Evolutionary conservation across 2,329 filamentous ascomycete species (phyloP).

Genomic region (Xylariaceae sp.): DNA sequence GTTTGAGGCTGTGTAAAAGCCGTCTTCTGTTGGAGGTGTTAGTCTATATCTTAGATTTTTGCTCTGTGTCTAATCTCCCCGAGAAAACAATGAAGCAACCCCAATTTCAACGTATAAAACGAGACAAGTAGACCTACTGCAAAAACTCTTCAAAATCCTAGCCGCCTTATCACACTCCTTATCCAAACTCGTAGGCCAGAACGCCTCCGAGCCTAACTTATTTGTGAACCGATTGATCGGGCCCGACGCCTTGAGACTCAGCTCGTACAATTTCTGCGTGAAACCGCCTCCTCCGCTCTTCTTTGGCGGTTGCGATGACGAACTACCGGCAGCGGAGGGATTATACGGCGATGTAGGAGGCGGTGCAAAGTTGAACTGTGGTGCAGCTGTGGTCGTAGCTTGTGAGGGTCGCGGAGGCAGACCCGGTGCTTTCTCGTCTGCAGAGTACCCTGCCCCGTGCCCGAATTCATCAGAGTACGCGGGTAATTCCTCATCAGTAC

Average conservation of each 20-base stretch:
- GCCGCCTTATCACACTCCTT: constrained; percentile 91
- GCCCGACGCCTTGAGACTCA: constrained; percentile 48
- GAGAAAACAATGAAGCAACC: too few relatives aligned
- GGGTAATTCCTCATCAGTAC: too few relatives aligned
- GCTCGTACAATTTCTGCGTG: constrained; percentile 20
- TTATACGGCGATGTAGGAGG: constrained; percentile 5
- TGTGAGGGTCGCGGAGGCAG: too few relatives aligned
- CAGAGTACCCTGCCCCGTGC: too few relatives aligned
- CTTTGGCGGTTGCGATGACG: neutral
- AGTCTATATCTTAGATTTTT: constrained; percentile 19
- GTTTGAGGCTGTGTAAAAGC: constrained; percentile 49
- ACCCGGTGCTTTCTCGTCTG: too few relatives aligned
- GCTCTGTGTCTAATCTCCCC: too few relatives aligned
- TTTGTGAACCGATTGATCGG: constrained; percentile 80
- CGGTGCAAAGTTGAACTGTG: constrained; percentile 14
- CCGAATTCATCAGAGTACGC: too few relatives aligned
- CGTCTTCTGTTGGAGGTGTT: constrained; percentile 41
- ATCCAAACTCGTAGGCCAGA: constrained; percentile 81
- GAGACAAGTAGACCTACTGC: constrained; percentile 52
- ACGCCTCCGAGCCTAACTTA: constrained; percentile 77
- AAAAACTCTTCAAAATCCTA: constrained; percentile 78
- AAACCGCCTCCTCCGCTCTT: neutral
- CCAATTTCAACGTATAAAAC: neutral
- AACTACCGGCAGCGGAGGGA: neutral
- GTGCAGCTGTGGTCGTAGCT: too few relatives aligned